Conservation (phyloP, 2,329 filamentous ascomycete genomes). For the Fusarium xyrophilum region DNA sequence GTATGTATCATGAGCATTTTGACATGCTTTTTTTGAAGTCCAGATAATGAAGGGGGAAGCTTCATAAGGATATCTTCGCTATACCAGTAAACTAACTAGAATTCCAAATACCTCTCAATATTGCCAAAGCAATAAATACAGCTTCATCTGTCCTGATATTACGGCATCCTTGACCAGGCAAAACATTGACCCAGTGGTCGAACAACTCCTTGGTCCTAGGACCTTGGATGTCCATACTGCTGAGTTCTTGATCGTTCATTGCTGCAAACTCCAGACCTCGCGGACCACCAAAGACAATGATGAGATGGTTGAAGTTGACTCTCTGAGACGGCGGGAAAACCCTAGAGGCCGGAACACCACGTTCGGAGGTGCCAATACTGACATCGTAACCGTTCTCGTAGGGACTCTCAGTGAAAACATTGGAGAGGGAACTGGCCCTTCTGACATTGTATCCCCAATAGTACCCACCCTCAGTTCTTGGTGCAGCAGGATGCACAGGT, state of each 20-base stretch:
- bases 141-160: conserved; percentile 87
- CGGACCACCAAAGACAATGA: conserved; percentile 83
- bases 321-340: conserved; percentile 54
- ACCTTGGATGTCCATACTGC: conserved; percentile 67
- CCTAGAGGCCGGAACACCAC: conserved; percentile 62
- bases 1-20: conserved; percentile 34
- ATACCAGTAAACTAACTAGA: conserved; percentile 32
- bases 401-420: conserved; percentile 77
- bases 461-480: conserved; percentile 78
- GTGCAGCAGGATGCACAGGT: conserved; percentile 71
- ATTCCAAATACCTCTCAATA: conserved; percentile 66
- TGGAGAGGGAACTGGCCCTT: conserved; percentile 69
- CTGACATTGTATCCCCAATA: conserved; percentile 86
- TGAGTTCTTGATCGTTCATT: conserved; percentile 63
- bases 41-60: neutral
- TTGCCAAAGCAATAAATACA: conserved; percentile 76
- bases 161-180: conserved; percentile 80
- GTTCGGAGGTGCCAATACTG: conserved; percentile 83
- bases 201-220: conserved; percentile 74
- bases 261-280: conserved; percentile 80
- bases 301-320: conserved; percentile 69
- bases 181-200: conserved; percentile 83
- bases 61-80: conserved; percentile 36
- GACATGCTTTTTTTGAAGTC: conserved; percentile 9
- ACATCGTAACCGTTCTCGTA: conserved; percentile 82